These are phyloP conservation scores for Iris pallida DNA, from an alignment of 116 monocot species.

Conservation along the genomic window DNA sequence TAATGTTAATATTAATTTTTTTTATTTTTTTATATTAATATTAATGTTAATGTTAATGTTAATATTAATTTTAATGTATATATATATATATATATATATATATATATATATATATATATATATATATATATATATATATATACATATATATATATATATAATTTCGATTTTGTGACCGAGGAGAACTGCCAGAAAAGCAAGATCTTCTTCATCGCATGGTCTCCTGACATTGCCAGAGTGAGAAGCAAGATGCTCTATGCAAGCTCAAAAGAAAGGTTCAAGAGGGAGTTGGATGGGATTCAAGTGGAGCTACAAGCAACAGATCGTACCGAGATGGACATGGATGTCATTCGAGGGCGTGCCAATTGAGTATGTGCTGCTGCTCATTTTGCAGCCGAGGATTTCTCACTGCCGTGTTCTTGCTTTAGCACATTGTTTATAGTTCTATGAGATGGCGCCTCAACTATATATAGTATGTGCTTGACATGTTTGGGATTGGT, in stretches of 20 bases:
- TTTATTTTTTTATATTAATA: too few species aligned
- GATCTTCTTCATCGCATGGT: slow-evolving; percentile 59
- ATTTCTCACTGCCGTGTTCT: slow-evolving; percentile 11
- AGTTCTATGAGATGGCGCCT: slow-evolving; percentile 23
- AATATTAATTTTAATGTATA: too few species aligned
- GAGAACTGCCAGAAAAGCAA: slow-evolving; percentile 56
- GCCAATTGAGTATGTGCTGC: slow-evolving; percentile 28
- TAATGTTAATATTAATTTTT: too few species aligned
- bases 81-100: too few species aligned
- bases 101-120: too few species aligned
- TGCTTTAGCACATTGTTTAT: slow-evolving; percentile 27
- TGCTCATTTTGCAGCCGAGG: slow-evolving; percentile 3
- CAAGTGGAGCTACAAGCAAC: slow-evolving; percentile 74
- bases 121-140: too few species aligned
- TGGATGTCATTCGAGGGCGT: slow-evolving; percentile 64
- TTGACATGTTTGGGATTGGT: neutral
- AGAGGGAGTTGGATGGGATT: slow-evolving; percentile 70
- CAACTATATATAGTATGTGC: slow-evolving; percentile 9
- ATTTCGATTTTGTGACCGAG: slow-evolving; percentile 29
- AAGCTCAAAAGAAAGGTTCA: slow-evolving; percentile 70
- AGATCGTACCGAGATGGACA: slow-evolving; percentile 68
- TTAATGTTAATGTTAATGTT: too few species aligned
- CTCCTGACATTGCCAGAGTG: slow-evolving; percentile 55
- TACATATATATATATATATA: too few species aligned
- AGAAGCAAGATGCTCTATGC: slow-evolving; percentile 78